Percentiles rank a stretch among this genome's conserved stretches.
Evolutionary conservation across 208 protist species (phyloP).

Genomic region (Angomonas ambiguus): DNA sequence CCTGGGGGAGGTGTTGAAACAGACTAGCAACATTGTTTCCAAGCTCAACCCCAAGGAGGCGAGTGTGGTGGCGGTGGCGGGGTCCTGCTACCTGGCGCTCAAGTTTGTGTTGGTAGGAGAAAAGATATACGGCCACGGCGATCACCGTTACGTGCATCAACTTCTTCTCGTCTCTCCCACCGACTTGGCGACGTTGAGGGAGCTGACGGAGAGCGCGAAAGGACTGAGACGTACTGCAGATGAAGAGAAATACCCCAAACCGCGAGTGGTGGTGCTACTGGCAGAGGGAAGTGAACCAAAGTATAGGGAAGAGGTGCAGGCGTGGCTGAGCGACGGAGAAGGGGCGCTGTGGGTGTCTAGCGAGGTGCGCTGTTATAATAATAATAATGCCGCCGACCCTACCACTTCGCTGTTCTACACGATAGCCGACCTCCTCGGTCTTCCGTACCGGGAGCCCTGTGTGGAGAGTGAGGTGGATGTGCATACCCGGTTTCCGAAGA

Average conservation of each 20-base stretch:
- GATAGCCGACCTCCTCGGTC: slow-evolving; percentile 44
- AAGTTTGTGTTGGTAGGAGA: slow-evolving; percentile 76
- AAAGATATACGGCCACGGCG: slow-evolving; percentile 61
- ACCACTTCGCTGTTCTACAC: slow-evolving; percentile 5
- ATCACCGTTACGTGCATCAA: slow-evolving; percentile 45
- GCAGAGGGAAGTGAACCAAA: background rate
- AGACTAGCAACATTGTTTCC: slow-evolving; percentile 50
- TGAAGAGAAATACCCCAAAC: background rate
- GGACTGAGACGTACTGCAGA: slow-evolving; percentile 8
- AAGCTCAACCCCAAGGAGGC: slow-evolving; percentile 72
- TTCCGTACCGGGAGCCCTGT: slow-evolving; percentile 20
- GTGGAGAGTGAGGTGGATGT: slow-evolving; percentile 52
- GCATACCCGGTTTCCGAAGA: slow-evolving; percentile 30
- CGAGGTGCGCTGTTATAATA: background rate
- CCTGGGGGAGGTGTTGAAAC: slow-evolving; percentile 50
- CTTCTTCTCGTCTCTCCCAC: slow-evolving; percentile 61
- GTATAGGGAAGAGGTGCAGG: slow-evolving; percentile 16
- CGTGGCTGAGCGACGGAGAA: background rate
- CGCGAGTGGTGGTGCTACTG: slow-evolving; percentile 2
- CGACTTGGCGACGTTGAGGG: slow-evolving; percentile 21
- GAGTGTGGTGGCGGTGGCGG: slow-evolving; percentile 66
- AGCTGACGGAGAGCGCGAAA: slow-evolving; percentile 16
- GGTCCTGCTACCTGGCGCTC: slow-evolving; percentile 43
- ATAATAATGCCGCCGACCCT: background rate
- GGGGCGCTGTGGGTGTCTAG: background rate